Conservation (phyloP, 805 yeast species). For the Cyberlindnera misumaiensis region DNA sequence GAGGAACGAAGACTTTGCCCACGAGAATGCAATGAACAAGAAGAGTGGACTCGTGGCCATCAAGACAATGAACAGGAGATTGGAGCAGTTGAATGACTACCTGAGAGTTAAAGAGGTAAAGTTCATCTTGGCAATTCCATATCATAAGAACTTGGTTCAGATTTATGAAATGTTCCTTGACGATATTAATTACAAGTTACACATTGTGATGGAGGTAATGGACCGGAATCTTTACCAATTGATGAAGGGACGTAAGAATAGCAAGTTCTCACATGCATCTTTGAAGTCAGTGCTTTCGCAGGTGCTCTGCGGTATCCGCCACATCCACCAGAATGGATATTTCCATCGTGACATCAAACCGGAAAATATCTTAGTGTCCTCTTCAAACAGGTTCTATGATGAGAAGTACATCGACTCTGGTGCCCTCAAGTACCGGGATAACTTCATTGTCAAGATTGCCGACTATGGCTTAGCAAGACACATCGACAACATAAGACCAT, state of each 20-base stretch:
- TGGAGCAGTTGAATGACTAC: slow-evolving; percentile 48
- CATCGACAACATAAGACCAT: slow-evolving; percentile 43
- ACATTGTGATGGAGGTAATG: slow-evolving; percentile 87
- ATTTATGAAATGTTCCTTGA: slow-evolving; percentile 79
- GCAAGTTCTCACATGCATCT: slow-evolving; percentile 49
- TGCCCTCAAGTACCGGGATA: slow-evolving; percentile 24
- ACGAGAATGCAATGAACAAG: slow-evolving; percentile 29
- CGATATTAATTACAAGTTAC: slow-evolving; percentile 46
- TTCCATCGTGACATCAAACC: slow-evolving; percentile 93
- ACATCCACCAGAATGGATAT: slow-evolving; percentile 63
- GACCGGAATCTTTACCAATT: slow-evolving; percentile 75
- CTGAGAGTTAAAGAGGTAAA: slow-evolving; percentile 56
- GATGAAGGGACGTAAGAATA: slow-evolving; percentile 52
- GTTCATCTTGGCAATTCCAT: slow-evolving; percentile 59
- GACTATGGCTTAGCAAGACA: slow-evolving; percentile 77
- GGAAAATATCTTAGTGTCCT: slow-evolving; percentile 75
- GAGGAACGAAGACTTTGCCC: slow-evolving; percentile 17
- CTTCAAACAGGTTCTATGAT: slow-evolving; percentile 46
- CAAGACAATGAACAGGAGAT: slow-evolving; percentile 62
- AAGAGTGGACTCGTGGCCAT: slow-evolving; percentile 57
- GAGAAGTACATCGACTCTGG: slow-evolving; percentile 22
- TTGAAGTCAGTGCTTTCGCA: slow-evolving; percentile 66
- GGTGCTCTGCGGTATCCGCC: slow-evolving; percentile 68
- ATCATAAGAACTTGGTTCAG: slow-evolving; percentile 67
- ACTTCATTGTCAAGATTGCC: slow-evolving; percentile 64